These are phyloP conservation scores for Rhodomyrtus tomentosa DNA, from an alignment of 345 rosid genomes.

Conservation along the genomic window DNA sequence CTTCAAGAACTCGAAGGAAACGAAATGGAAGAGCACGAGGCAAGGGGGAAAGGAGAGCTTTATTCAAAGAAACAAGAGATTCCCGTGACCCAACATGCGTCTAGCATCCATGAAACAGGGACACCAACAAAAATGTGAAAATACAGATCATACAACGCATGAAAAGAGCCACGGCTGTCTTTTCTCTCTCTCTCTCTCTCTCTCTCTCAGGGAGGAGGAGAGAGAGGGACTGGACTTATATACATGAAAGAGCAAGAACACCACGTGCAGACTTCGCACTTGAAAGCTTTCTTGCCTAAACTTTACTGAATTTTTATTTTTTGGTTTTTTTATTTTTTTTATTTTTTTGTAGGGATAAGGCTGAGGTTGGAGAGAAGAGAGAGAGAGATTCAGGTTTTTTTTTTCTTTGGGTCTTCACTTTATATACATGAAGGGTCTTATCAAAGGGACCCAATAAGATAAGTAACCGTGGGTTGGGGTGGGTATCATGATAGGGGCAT, in stretches of 20 bases:
- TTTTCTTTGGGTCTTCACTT: neutral
- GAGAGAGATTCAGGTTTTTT: neutral
- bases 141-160: neutral
- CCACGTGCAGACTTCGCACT: slow-evolving; percentile 9
- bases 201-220: neutral
- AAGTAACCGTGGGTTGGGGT: slow-evolving; percentile 3
- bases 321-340: too few relatives aligned
- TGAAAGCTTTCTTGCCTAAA: neutral
- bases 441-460: slow-evolving; percentile 8
- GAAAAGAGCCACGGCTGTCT: neutral
- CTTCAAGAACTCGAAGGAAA: neutral
- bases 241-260: neutral
- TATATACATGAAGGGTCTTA: slow-evolving; percentile 8
- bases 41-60: neutral
- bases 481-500: slow-evolving; percentile 11
- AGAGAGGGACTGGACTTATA: neutral
- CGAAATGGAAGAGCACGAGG: neutral
- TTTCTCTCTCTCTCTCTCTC: too few relatives aligned
- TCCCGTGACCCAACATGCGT: neutral
- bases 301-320: neutral
- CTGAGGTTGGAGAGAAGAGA: slow-evolving; percentile 1
- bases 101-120: neutral
- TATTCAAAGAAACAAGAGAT: neutral
- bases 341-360: neutral
- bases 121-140: neutral